Conservation (phyloP, 176 grass and related monocot genomes). For the Phragmites australis region DNA sequence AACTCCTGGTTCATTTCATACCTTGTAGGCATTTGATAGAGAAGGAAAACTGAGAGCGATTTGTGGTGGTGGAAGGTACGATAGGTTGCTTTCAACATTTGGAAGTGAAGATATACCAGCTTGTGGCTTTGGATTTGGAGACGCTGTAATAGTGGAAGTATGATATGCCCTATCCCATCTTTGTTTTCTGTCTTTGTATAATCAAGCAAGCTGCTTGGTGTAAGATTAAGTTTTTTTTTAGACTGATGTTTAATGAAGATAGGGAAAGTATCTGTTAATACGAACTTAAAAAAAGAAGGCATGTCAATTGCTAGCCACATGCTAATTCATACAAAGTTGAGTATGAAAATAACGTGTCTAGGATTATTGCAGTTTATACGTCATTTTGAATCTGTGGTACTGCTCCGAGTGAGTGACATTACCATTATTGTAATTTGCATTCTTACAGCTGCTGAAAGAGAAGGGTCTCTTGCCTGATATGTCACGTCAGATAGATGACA, state of each 20-base stretch:
- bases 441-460: slow-evolving; percentile 73
- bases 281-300: background rate
- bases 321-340: background rate
- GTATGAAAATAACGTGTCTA: no score
- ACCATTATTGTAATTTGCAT: slow-evolving; percentile 14
- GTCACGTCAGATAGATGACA: slow-evolving; percentile 69
- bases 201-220: background rate
- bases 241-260: slow-evolving; percentile 12
- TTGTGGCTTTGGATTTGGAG: slow-evolving; percentile 97
- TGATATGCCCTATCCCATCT: slow-evolving; percentile 28
- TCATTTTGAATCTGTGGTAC: background rate
- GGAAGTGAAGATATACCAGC: slow-evolving; percentile 87
- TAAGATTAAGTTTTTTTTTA: background rate
- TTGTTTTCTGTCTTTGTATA: slow-evolving; percentile 2
- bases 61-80: slow-evolving; percentile 88
- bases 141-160: slow-evolving; percentile 97
- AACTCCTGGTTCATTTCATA: background rate
- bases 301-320: background rate
- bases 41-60: slow-evolving; percentile 76
- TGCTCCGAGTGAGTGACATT: slow-evolving; percentile 4
- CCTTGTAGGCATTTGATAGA: slow-evolving; percentile 75
- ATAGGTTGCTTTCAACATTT: slow-evolving; percentile 86
- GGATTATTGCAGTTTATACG: background rate
- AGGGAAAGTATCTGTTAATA: background rate
- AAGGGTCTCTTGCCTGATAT: slow-evolving; percentile 71